These are phyloP conservation scores for Lentinus tigrinus DNA, from an alignment of 768 basidiomycete species.

Conservation along the genomic window DNA sequence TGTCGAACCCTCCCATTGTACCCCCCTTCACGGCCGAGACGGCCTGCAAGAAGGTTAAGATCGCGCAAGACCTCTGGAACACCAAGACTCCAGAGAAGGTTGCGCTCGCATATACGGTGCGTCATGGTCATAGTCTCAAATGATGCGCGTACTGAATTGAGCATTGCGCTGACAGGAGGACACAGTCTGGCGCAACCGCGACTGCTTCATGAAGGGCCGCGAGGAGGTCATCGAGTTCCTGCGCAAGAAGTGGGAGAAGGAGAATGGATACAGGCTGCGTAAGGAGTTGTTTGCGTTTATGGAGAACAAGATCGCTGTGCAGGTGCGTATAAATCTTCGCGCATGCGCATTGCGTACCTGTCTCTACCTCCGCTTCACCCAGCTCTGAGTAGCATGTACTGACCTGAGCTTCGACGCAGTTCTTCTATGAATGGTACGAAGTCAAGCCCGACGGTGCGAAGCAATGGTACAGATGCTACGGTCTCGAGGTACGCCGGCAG, in stretches of 20 bases:
- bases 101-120: slow-evolving; percentile 46
- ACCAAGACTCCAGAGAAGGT: slow-evolving; percentile 37
- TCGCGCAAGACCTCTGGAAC: slow-evolving; percentile 53
- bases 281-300: slow-evolving; percentile 56
- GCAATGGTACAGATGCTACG: slow-evolving; percentile 47
- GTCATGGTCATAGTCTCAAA: not conserved
- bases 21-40: slow-evolving; percentile 35
- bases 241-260: slow-evolving; percentile 50
- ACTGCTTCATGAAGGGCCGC: slow-evolving; percentile 44
- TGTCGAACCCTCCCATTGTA: not conserved
- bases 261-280: slow-evolving; percentile 47
- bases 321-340: slow-evolving; percentile 33
- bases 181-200: slow-evolving; percentile 57
- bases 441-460: slow-evolving; percentile 33
- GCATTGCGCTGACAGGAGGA: slow-evolving; percentile 28
- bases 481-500: slow-evolving; percentile 36
- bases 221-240: slow-evolving; percentile 46
- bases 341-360: not conserved
- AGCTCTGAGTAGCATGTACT: not conserved
- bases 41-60: slow-evolving; percentile 45
- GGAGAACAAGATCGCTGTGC: slow-evolving; percentile 54
- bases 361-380: not conserved
- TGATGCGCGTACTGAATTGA: not conserved
- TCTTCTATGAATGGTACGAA: slow-evolving; percentile 49
- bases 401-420: slow-evolving; percentile 21